These are phyloP conservation scores for Chalciporus piperatus DNA, from an alignment of 768 basidiomycete genomes.

Conservation along the genomic window DNA sequence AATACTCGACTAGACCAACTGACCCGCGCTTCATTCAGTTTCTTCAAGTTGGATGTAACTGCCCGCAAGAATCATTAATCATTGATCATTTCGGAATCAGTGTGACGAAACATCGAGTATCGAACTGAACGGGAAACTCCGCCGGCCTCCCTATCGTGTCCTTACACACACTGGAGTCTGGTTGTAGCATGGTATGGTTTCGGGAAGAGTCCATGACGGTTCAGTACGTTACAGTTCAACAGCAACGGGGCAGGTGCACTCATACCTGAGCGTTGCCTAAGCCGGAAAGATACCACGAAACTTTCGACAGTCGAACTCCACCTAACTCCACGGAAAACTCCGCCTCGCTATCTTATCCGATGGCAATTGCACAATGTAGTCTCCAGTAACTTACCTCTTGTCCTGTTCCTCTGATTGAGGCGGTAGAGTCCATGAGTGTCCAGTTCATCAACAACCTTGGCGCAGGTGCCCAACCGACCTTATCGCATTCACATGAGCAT, in stretches of 20 bases:
- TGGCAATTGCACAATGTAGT: neutral
- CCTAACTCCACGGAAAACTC: too few relatives aligned
- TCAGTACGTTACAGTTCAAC: neutral
- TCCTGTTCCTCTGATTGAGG: neutral
- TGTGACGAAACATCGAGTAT: neutral
- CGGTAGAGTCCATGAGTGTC: slow-evolving; percentile 44
- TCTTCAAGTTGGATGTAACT: neutral
- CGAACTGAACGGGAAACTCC: slow-evolving; percentile 7
- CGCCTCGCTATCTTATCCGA: neutral
- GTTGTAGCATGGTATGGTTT: too few relatives aligned
- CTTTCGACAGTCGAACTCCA: too few relatives aligned
- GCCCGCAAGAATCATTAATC: too few relatives aligned
- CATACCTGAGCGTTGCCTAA: too few relatives aligned
- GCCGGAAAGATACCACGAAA: too few relatives aligned
- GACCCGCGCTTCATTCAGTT: slow-evolving; percentile 24
- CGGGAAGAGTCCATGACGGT: neutral
- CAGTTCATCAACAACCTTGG: slow-evolving; percentile 74
- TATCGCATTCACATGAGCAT: slow-evolving; percentile 53
- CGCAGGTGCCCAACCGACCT: slow-evolving; percentile 31
- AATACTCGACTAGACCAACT: slow-evolving; percentile 44
- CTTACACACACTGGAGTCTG: too few relatives aligned
- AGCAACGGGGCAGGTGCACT: too few relatives aligned
- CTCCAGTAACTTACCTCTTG: neutral
- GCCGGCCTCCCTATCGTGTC: too few relatives aligned
- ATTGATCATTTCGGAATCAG: too few relatives aligned